These are phyloP conservation scores for Acorus calamus DNA, from an alignment of 106 monocot species.

Conservation along the genomic window DNA sequence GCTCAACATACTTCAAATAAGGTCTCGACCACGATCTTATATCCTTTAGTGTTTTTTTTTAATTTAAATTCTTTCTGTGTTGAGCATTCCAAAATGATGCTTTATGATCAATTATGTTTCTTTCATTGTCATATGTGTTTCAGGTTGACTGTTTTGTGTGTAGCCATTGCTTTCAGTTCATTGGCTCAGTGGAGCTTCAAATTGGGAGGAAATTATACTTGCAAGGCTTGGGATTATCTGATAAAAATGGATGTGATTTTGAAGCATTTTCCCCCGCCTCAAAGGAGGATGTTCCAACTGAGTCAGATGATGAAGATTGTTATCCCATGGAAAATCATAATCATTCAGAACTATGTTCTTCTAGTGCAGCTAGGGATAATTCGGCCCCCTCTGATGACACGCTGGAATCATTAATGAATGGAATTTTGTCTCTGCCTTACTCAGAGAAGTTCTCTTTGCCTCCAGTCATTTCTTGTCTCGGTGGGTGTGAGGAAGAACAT, in stretches of 20 bases:
- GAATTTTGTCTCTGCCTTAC: constrained; percentile 47
- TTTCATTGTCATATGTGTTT: constrained; percentile 9
- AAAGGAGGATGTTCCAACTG: constrained; percentile 11
- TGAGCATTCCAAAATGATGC: neutral
- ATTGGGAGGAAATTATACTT: constrained; percentile 91
- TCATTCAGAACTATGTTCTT: constrained; percentile 22
- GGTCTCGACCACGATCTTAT: constrained; percentile 22
- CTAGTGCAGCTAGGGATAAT: constrained; percentile 6
- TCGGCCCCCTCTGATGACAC: constrained; percentile 32
- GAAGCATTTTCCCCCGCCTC: no score
- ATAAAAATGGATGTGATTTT: no score
- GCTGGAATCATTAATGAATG: constrained; percentile 61
- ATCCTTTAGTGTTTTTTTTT: neutral
- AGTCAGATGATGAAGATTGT: constrained; percentile 13
- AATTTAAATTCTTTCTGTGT: neutral
- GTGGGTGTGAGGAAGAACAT: constrained; percentile 88
- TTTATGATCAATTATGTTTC: neutral
- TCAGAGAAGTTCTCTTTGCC: constrained; percentile 61
- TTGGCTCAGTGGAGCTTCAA: constrained; percentile 89
- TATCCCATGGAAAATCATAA: neutral
- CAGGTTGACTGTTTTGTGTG: constrained; percentile 97
- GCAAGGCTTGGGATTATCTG: constrained; percentile 43
- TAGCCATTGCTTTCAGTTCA: constrained; percentile 78
- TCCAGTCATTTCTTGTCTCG: constrained; percentile 60
- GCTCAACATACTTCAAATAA: constrained; percentile 89